Base-by-base conservation (phyloP, 805 yeast species). In the Kazachstania bromeliacearum region DNA sequence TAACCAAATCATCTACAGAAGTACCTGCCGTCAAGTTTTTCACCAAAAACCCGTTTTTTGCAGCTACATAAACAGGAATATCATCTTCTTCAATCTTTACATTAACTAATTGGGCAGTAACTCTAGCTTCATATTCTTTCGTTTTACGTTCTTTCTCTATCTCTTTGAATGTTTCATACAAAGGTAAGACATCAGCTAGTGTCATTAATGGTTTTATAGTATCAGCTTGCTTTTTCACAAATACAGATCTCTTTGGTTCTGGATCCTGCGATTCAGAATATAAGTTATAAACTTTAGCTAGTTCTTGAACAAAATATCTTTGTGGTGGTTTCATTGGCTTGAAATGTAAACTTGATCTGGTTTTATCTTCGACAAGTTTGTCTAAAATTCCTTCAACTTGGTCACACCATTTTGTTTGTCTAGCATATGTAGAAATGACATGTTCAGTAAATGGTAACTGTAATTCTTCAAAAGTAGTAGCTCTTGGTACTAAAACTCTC, bases 201-300 rank as follows among this genome's bases (percentile, higher is more conserved):
- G 49, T 37, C 13, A 57, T 17, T 2, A 30, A 14, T 18, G 63
- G 63, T 18, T 42, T 48, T 4, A 20, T 17, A 24, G 49, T 46
- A 0, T 64, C 52, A 1, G 37, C 43, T 5, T 54, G 50, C 31
- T 66, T 55, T 34, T 64, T 59, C n/a, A 85, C 66, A 44, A 72
- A 77, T 0, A 85, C 89, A 8, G 80, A 73, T 41, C 95, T 59
- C 35, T 73, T 66, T 0, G 95, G 95, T 45, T 85, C 95, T 2
- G 72, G 73, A 55, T 84, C 95, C 42, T 83, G 92, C 2, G 88
- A 73, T 48, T 82, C 87, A 0, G 80, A 65, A 46, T 71, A 76
- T 9, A 85, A 48, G 9, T 68, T 63, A 53, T 64, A 85, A 0
- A 74, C 58, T 18, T 66, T 72, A 0, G 87, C 79, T 28, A 87